Evolutionary conservation across 495 filamentous ascomycete species (phyloP), one percentile per base, ranked within the genome.

Genomic region (Hypoxylon lenormandii): DNA sequence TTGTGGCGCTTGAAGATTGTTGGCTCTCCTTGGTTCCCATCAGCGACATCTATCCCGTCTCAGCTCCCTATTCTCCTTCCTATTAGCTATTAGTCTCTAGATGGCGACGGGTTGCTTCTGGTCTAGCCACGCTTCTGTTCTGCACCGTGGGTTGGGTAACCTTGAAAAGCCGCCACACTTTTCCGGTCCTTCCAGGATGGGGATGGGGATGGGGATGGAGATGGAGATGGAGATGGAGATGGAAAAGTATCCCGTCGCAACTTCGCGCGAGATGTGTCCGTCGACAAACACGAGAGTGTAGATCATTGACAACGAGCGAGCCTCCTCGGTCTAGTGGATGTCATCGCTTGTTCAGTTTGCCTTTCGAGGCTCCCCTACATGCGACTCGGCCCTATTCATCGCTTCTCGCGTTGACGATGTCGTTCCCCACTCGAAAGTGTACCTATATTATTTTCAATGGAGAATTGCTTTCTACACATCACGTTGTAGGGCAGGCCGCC

Each of bases 331-430:
- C 57, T 71, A 66, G 68, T 71, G 48, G 68, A 65, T 66, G 62
- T 58, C 68, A 60, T 66, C 42, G 48, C 36, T 62, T 66, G 68
- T 58, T 33, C 59, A 58, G 62, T 63, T 64, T 66, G 48, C 38
- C 58, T 53, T 53, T 50, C 52, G 66, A 47, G 6, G 6, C 30
- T 58, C 58, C 62, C 55, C 49, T 43, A 55, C 64, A 48, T 57
- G 18, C 38, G 49, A 66, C 68, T 71, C 68, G 68, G 68, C 56
- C 68, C 68, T 71, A 71, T 71, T 71, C 42, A 63, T 66, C 68
- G 58, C 62, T 62, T 66, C 62, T 65, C 21, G 58, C 62, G 57
- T 61, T 55, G 68, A 71, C 46, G 58, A 71, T 61, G 52, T 48
- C 52, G 16, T 71, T 63, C 68, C 62, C 68, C 68, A 66, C 62